Percentiles rank a stretch among this genome's conserved stretches.
Evolutionary conservation across 2,329 filamentous ascomycete species (phyloP).

Genomic region (Hypoxylon sp.): DNA sequence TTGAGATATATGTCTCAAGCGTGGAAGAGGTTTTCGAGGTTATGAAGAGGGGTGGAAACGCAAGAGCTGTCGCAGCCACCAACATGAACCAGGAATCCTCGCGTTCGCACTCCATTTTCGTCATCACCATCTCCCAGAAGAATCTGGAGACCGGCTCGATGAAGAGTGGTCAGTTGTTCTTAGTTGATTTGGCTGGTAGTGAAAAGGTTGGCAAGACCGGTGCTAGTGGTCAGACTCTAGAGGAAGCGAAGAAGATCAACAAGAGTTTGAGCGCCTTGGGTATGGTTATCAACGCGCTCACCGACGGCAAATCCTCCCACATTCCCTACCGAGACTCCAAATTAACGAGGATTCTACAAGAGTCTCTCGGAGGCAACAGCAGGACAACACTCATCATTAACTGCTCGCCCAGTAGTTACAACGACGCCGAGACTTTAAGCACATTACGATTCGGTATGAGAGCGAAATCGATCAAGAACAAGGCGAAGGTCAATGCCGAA

Average conservation of each 20-base stretch:
- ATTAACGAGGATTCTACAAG: constrained; percentile 96
- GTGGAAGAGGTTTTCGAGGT: constrained; percentile 97
- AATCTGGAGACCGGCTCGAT: constrained; percentile 96
- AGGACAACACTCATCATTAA: constrained; percentile 99
- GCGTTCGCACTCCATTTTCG: constrained; percentile 97
- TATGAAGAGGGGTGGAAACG: constrained; percentile 90
- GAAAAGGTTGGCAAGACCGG: constrained; percentile 99
- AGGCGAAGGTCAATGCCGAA: constrained; percentile 99
- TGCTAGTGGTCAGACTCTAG: constrained; percentile 94
- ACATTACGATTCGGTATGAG: constrained; percentile 95
- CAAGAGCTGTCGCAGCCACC: constrained; percentile 92
- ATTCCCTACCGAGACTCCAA: constrained; percentile 98
- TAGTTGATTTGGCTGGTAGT: constrained; percentile 97
- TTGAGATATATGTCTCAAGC: constrained; percentile 96
- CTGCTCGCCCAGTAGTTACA: constrained; percentile 98
- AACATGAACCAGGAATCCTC: constrained; percentile 99
- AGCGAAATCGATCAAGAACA: constrained; percentile 99
- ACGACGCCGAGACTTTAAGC: constrained; percentile 93
- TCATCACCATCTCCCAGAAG: constrained; percentile 97
- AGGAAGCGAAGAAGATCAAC: constrained; percentile 99
- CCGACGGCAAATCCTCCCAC: constrained; percentile 96
- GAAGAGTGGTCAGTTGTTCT: constrained; percentile 95
- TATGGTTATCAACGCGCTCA: constrained; percentile 98
- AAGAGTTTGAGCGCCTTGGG: constrained; percentile 98
- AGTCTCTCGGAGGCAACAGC: constrained; percentile 97